These are phyloP conservation scores for Sesbania bispinosa DNA, from an alignment of 306 rosid species.

Conservation along the genomic window DNA sequence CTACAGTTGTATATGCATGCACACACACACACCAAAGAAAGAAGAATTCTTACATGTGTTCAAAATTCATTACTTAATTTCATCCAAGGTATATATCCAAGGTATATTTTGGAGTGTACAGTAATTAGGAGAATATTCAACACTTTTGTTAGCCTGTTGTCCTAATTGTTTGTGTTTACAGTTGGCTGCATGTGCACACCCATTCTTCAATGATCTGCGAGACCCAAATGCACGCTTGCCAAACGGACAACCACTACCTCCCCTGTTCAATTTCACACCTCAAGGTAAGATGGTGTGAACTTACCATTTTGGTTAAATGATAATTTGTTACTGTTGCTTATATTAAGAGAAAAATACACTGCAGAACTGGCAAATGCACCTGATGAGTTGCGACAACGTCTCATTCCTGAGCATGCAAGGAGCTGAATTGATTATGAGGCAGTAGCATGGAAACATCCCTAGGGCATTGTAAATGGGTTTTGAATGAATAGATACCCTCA, in stretches of 20 bases:
- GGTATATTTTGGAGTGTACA: too few species aligned
- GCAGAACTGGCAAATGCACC: conserved; percentile 74
- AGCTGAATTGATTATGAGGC: conserved; percentile 11
- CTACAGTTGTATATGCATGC: background rate
- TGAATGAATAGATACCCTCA: conserved; percentile 34
- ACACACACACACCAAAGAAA: background rate
- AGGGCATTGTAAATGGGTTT: conserved; percentile 26
- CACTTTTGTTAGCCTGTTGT: background rate
- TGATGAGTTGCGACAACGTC: conserved; percentile 61
- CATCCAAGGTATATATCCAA: too few species aligned
- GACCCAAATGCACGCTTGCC: conserved; percentile 66
- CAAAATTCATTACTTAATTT: background rate
- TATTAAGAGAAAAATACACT: background rate
- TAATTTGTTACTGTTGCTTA: conserved; percentile 17
- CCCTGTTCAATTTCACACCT: conserved; percentile 76
- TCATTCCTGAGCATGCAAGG: conserved; percentile 70
- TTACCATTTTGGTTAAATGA: background rate
- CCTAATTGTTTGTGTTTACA: conserved; percentile 30
- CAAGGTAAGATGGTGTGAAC: conserved; percentile 48
- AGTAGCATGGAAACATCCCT: background rate
- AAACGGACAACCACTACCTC: conserved; percentile 70
- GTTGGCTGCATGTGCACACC: conserved; percentile 94
- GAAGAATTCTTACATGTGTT: background rate
- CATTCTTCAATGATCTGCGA: conserved; percentile 77
- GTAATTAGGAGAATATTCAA: background rate